Base-by-base conservation (phyloP, 352 stramenopile genomes). In the Phytophthora sp. region DNA sequence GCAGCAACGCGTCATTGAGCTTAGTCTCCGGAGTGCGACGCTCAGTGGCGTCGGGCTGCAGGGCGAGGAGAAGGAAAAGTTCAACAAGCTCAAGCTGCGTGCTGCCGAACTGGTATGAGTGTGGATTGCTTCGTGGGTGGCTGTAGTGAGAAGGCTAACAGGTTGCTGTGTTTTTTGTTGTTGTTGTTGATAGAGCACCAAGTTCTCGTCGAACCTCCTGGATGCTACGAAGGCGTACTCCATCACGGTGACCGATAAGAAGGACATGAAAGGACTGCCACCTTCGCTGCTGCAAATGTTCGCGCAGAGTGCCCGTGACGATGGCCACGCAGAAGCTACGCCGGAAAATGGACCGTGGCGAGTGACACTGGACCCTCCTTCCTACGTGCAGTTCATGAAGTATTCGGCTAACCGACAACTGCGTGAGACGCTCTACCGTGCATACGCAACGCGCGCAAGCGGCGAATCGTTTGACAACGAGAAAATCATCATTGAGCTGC, bases 191-290 rank as follows among this genome's bases (percentile, higher is more conserved):
- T 37, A 94, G 86, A 96, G 82, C 28, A 99, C 91, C 31, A 97
- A 95, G 44, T 99, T 99, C 54, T 92, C 82, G 32, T 99, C 98
- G 64, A 99, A 99, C 74, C 77, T 99, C 30, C 82, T 99, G 31
- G 97, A 99, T 70, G 90, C 93, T 1, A 99, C 97, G 21, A 99
- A 99, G 75, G 83, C 83, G 12, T 99, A 96, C 67, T 87, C 87
- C 28, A 73, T 99, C 17, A 81, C 82, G 13, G 73, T 99, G 10
- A 92, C 84, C 0, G 84, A 98, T 60, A 81, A 89, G 28, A 56
- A 62, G 1, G 84, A 98, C 41, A 49, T 99, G 9, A 78, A 95
- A 37, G 96, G 94, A 1, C 80, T 99, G 9, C 96, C 97, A 5
- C 69, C 88, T n/a, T 98, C 92, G 39, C 78, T 97, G 23, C 77